Base-by-base conservation (phyloP, 306 rosid genomes). In the Dalbergia cochinchinensis region DNA sequence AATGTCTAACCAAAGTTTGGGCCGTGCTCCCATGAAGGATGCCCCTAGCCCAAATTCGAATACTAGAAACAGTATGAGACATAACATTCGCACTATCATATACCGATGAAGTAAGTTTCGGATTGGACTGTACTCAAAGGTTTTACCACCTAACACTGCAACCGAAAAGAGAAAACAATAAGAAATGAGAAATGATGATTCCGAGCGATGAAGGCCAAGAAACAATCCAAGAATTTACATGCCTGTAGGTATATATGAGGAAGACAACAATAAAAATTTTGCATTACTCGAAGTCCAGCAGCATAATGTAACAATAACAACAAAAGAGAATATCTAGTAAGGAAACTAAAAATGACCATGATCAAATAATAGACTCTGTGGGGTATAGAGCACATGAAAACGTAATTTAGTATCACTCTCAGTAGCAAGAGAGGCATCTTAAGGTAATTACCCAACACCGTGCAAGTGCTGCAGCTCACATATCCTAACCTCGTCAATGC, bases 281-380 rank as follows among this genome's bases (percentile, higher is more conserved):
- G 83, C 84, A 86, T 73, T 80, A 74, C 85, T 74, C 15, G 73
- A 34, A 76, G 80, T 83, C 73, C 90, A 83, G 80, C 62, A 84
- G 69, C 87, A 81, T 69, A 66, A 79, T 71, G 77, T 78, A 82
- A 77, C 88, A 84, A 90, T 84, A 85, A 81, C 74, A 87, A 65
- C 82, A 26, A 26, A 69, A 82, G 79, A 44, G 63, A 83, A 76
- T 73, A 87, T 87, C 89, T 86, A 86, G 73, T 81, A 53, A 82
- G 45, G 64, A 73, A 87, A 82, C 79, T 83, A 73, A 85, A 77
- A 65, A 51, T 14, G 12, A 78, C 85, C 77, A 61, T 12, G 69
- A 84, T 74, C 76, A 82, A 77, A 69, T 71, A 82, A 65, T 45
- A 83, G 67, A 73, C 63, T 68, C 63, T 67, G 75, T 39, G 42